Base-by-base conservation (phyloP, 768 basidiomycete genomes). In the Clavaria fumosa region DNA sequence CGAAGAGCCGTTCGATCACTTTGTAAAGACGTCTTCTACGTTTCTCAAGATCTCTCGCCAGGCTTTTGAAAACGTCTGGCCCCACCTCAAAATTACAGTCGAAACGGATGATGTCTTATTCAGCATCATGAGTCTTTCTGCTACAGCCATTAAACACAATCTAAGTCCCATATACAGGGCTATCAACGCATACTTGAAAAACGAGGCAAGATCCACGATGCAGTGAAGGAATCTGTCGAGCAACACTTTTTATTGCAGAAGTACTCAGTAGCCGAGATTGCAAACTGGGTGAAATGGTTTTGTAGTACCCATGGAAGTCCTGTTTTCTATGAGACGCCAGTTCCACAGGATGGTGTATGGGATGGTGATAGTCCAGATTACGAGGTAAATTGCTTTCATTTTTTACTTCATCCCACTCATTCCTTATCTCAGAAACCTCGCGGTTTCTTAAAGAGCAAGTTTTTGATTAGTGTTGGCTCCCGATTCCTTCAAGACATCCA, bases 331-430 rank as follows among this genome's bases (percentile, higher is more conserved):
- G 35, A 36, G 22, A 22, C 17, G 7, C 20, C 20, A 15, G 23
- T 36, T 23, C 35, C 35, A 5, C 31, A 33, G 22, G 35, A 36
- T 23, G 35, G 35, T 7, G 23, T 36, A 18, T 36, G 35, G 35
- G 7, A 10, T 10, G 7, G n/a, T 9, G 22, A 36, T 7, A n/a
- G 23, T 22, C 21, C 35, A 9, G 6, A 36, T 5, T 36, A 36
- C 21, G 23, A 18, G 35, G 35, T 36, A 5, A 18, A 22, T 20
- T 9, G 10, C 10, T 22, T 9, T 19, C 6, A 9, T 7, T 36
- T 9, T 36, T 20, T 20, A 9, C 17, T 19, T 9, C 10, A 19
- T 36, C 14, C 7, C n/a, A 15, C 23, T 5, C 18, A n/a, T 18
- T 5, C 5, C n/a, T 20, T 36, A 15, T 20, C 14, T 22, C n/a